Evolutionary conservation across 1,284 basidiomycete species (phyloP).

Genomic region (Rhodotorula sp.): DNA sequence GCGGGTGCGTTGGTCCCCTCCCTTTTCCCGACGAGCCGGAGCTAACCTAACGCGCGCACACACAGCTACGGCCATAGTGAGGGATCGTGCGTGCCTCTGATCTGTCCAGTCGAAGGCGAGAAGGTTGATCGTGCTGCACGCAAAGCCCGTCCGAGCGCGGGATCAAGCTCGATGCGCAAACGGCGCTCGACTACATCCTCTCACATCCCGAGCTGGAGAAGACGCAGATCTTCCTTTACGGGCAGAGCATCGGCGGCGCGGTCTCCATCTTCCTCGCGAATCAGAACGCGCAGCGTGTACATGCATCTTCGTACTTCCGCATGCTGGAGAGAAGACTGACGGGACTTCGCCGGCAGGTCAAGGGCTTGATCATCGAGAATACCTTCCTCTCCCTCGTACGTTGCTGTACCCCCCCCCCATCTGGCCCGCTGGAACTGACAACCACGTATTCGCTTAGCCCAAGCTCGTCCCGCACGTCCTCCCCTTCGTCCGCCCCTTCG

Average conservation of each 20-base stretch:
- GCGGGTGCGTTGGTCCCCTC: conserved; percentile 60
- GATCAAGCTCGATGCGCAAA: conserved; percentile 46
- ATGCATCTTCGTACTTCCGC: background rate
- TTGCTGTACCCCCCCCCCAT: background rate
- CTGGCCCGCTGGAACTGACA: background rate
- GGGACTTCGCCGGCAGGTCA: conserved; percentile 53
- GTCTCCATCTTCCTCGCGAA: conserved; percentile 86
- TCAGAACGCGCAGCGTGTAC: conserved; percentile 65
- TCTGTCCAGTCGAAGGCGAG: too few relatives aligned
- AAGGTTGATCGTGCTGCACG: conserved; percentile 49
- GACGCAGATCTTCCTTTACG: conserved; percentile 68
- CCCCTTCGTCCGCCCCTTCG: conserved; percentile 72
- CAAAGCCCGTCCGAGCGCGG: conserved; percentile 82
- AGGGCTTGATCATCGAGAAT: conserved; percentile 88
- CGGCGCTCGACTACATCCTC: conserved; percentile 68
- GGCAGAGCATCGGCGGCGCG: conserved; percentile 95
- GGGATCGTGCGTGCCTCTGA: conserved; percentile 28
- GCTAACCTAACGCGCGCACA: conserved; percentile 39
- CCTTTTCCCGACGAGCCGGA: background rate
- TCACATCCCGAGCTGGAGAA: conserved; percentile 68
- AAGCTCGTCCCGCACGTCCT: conserved; percentile 76
- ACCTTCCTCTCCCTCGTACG: conserved; percentile 74
- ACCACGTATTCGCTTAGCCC: conserved; percentile 51
- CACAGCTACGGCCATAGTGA: conserved; percentile 49
- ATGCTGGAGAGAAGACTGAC: background rate